These are phyloP conservation scores for Vachellia collinsii DNA, from an alignment of 306 rosid genomes.

Conservation along the genomic window DNA sequence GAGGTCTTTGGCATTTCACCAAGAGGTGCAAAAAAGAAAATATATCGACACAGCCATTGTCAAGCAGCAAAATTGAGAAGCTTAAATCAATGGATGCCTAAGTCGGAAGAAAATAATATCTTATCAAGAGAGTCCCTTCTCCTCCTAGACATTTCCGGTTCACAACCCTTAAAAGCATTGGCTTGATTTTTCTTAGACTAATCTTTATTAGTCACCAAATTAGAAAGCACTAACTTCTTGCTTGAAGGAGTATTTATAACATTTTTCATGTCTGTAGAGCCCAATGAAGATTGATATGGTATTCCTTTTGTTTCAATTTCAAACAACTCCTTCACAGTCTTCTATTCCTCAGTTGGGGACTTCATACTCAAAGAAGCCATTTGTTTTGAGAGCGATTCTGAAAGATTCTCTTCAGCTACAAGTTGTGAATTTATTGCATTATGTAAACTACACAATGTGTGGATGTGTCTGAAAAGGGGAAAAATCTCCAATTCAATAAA, in stretches of 20 bases:
- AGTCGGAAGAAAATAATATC: slow-evolving; percentile 50
- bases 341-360: no score
- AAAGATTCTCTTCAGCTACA: no score
- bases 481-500: slow-evolving; percentile 22
- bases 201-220: slow-evolving; percentile 51
- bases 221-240: slow-evolving; percentile 53
- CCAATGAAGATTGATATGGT: slow-evolving; percentile 38
- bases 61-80: not conserved
- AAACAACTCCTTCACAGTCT: no score
- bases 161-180: slow-evolving; percentile 61
- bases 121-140: slow-evolving; percentile 92
- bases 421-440: no score
- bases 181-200: slow-evolving; percentile 46
- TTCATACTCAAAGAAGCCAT: no score
- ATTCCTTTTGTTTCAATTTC: no score
- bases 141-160: slow-evolving; percentile 81
- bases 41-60: not conserved
- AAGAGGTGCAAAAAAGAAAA: slow-evolving; percentile 21
- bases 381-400: no score
- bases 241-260: slow-evolving; percentile 49
- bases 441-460: no score
- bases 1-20: not conserved
- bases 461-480: slow-evolving; percentile 17
- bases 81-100: not conserved
- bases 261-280: slow-evolving; percentile 60